phyloP scores from a whole-genome alignment of 768 basidiomycete genomes.

The Antrodiella citrinella region DNA sequence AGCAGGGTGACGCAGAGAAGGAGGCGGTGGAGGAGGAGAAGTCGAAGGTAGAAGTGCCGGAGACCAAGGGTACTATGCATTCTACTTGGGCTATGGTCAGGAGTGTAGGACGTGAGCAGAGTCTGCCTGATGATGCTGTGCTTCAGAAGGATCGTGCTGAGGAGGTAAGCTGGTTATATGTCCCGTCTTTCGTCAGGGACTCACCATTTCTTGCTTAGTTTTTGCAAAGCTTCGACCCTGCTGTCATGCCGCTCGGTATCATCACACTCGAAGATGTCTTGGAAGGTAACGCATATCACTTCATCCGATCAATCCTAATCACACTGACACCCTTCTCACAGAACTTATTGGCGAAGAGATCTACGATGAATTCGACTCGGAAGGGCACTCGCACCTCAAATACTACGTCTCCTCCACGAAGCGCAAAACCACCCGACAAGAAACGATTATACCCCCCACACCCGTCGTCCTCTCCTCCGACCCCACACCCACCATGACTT shows the following conservation, averaged over 20 bases:
- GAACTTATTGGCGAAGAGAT: conserved; percentile 87
- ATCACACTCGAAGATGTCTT: conserved; percentile 87
- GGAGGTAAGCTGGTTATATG: conserved; percentile 34
- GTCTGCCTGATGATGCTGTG: conserved; percentile 78
- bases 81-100: conserved; percentile 18
- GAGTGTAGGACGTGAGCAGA: conserved; percentile 46
- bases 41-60: conserved; percentile 11
- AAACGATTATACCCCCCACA: neutral
- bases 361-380: conserved; percentile 78
- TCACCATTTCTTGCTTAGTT: conserved; percentile 36
- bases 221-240: conserved; percentile 67
- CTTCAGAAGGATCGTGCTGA: conserved; percentile 59
- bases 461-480: neutral
- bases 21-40: neutral
- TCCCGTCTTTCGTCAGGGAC: neutral
- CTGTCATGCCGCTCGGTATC: conserved; percentile 74
- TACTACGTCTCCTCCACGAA: conserved; percentile 11
- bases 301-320: no score
- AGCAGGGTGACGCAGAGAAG: conserved; percentile 7
- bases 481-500: neutral
- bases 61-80: conserved; percentile 17
- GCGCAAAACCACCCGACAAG: conserved; percentile 6
- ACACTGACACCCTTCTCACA: conserved; percentile 21
- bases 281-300: no score
- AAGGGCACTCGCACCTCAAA: conserved; percentile 32